Evolutionary conservation across 345 rosid species (phyloP).

Genomic region (Populus euphratica): DNA sequence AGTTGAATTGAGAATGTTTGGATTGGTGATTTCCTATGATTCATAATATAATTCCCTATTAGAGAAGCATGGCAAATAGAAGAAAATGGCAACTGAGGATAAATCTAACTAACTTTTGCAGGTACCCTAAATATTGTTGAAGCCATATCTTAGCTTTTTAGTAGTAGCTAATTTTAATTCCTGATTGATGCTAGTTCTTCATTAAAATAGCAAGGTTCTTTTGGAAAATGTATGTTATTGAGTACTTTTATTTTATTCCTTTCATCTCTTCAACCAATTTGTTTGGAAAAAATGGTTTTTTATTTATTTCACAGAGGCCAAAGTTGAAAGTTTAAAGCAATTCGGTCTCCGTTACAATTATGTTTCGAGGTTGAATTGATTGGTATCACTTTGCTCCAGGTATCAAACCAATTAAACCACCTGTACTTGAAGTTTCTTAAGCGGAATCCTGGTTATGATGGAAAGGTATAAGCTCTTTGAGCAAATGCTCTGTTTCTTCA

Average conservation of each 20-base stretch:
- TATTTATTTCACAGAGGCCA: background rate
- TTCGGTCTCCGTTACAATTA: constrained; percentile 1
- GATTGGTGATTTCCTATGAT: background rate
- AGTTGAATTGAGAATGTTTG: background rate
- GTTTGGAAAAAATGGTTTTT: background rate
- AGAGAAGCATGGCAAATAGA: background rate
- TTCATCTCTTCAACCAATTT: background rate
- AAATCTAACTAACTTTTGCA: background rate
- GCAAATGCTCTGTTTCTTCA: constrained; percentile 8
- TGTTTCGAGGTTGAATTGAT: constrained; percentile 16
- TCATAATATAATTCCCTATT: background rate
- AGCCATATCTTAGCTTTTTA: background rate
- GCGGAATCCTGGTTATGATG: constrained; percentile 89
- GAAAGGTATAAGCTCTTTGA: constrained; percentile 61
- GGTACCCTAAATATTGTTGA: background rate
- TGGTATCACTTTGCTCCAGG: constrained; percentile 43
- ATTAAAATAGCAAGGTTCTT: background rate
- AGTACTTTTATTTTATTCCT: background rate
- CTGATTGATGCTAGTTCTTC: background rate
- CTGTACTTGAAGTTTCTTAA: constrained; percentile 72
- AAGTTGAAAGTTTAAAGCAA: background rate
- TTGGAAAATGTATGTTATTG: background rate
- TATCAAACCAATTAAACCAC: constrained; percentile 78
- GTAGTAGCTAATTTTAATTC: background rate
- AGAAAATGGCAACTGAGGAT: background rate